phyloP scores from a whole-genome alignment of 2,329 filamentous ascomycete genomes.

The Trichoderma sp. region DNA sequence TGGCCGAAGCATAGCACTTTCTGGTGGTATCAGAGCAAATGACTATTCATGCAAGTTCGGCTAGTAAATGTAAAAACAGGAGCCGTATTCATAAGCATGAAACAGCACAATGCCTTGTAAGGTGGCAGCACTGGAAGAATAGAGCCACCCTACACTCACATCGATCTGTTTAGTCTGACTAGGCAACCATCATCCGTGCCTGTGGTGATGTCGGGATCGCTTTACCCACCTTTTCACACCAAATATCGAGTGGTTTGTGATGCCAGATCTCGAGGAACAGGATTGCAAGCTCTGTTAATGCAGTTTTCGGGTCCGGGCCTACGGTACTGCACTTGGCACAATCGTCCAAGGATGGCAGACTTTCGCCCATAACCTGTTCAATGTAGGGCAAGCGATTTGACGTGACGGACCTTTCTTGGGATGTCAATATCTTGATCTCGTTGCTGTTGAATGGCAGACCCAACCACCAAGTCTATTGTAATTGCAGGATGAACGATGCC shows the following conservation, averaged over 20 bases:
- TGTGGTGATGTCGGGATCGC: background rate
- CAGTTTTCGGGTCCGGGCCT: slow-evolving; percentile 11
- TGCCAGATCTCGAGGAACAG: slow-evolving; percentile 18
- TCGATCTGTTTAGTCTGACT: too few relatives aligned
- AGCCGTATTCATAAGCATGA: too few relatives aligned
- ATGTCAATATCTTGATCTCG: background rate
- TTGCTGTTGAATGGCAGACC: background rate
- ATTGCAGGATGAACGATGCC: background rate
- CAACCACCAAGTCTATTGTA: slow-evolving; percentile 6
- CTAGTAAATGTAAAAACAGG: too few relatives aligned
- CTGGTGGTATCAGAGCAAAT: too few relatives aligned
- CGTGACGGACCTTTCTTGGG: background rate
- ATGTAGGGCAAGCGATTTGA: background rate
- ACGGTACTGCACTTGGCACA: background rate
- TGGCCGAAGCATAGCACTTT: too few relatives aligned
- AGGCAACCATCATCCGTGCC: background rate
- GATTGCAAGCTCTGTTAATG: slow-evolving; percentile 11
- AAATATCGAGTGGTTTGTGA: slow-evolving; percentile 1
- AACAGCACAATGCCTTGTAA: too few relatives aligned
- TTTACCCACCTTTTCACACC: background rate
- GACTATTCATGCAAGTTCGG: too few relatives aligned
- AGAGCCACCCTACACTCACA: too few relatives aligned
- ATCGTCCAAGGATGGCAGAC: background rate
- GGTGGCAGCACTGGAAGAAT: too few relatives aligned
- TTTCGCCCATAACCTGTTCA: background rate